Evolutionary conservation across 2,329 filamentous ascomycete species (phyloP).

Genomic region (Drechslerella coelobrocha): DNA sequence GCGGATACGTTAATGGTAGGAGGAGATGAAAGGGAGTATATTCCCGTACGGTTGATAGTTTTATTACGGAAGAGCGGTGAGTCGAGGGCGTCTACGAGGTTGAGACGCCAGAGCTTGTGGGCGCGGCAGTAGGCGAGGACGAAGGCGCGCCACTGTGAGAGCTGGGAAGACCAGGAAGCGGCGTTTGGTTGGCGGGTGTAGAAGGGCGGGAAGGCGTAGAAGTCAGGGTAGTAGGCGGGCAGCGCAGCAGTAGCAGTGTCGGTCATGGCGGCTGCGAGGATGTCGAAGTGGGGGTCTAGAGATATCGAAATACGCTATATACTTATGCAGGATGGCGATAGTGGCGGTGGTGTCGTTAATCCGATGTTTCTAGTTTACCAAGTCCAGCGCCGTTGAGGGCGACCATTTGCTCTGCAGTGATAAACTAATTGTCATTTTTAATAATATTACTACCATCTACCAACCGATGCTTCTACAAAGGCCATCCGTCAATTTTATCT

Average conservation of each 20-base stretch:
- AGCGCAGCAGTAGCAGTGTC: constrained; percentile 18
- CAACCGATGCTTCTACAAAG: too few relatives aligned
- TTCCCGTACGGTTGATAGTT: constrained; percentile 62
- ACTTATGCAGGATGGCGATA: too few relatives aligned
- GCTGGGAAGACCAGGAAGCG: constrained; percentile 75
- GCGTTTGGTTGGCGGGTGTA: constrained; percentile 81
- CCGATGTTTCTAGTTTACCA: too few relatives aligned
- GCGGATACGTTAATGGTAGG: neutral
- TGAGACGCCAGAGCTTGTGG: constrained; percentile 77
- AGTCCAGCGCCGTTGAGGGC: too few relatives aligned
- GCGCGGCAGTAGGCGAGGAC: constrained; percentile 83
- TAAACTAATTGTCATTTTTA: too few relatives aligned
- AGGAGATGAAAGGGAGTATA: neutral
- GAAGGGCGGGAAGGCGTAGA: constrained; percentile 81
- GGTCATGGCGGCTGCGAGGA: constrained; percentile 12
- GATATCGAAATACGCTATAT: too few relatives aligned
- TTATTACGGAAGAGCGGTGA: constrained; percentile 68
- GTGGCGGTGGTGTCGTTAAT: neutral
- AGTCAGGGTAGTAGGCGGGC: constrained; percentile 51
- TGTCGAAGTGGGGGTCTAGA: too few relatives aligned
- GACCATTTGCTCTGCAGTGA: too few relatives aligned
- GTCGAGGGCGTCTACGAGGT: constrained; percentile 68
- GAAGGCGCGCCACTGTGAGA: constrained; percentile 83
- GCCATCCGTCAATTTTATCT: too few relatives aligned
- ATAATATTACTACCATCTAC: too few relatives aligned